Base-by-base conservation (phyloP, 129 eudicot species). In the Pittosporum tobira region DNA sequence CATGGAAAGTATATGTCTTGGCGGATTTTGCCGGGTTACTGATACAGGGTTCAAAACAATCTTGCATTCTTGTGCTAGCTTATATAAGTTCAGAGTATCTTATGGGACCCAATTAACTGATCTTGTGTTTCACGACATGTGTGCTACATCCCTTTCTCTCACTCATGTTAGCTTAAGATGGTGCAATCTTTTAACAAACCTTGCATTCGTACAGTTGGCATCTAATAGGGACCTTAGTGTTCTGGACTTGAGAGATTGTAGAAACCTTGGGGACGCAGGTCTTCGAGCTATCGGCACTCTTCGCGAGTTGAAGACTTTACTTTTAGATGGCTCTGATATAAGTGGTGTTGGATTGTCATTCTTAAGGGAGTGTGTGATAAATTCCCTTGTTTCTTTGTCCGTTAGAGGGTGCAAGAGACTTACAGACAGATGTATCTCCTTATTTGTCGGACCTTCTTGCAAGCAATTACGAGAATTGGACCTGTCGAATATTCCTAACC, bases 1-100 rank as follows among this genome's bases (percentile, higher is more conserved):
- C 55, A 81, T 91, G 85, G 99, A 91, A 71, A 81, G 91, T 64
- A 91, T 87, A 63, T 81, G 78, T 66, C 99, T 91, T 61, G 96
- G 94, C 12, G 99, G 99, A 61, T 91, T 91, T 61, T 83, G 94
- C 61, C 94, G 84, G 59, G 96, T 91, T 24, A 87, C 99, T 3
- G 99, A 91, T 48, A 87, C 96, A 40, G 99, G 99, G 15, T 91
- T 87, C 69, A 80, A 82, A 66, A 88, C 99, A 25, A 74, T 91
- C 42, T 74, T 91, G 49, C 99, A 91, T 71, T 77, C 99, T 3
- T 91, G 95, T 73, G 67, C 81, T 24, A 78, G 75, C 70, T 55
- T 91, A 34, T 83, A 73, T 57, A 87, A 87, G 78, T 66, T 91
- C 29, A 83, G 72, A 59, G 77, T 91, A 21, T 87, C 73, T 42